Evolutionary conservation across 2,329 filamentous ascomycete genomes (phyloP), one percentile per base, ranked within the genome.

Genomic region (Graphilbum ipis-grandicollis): DNA sequence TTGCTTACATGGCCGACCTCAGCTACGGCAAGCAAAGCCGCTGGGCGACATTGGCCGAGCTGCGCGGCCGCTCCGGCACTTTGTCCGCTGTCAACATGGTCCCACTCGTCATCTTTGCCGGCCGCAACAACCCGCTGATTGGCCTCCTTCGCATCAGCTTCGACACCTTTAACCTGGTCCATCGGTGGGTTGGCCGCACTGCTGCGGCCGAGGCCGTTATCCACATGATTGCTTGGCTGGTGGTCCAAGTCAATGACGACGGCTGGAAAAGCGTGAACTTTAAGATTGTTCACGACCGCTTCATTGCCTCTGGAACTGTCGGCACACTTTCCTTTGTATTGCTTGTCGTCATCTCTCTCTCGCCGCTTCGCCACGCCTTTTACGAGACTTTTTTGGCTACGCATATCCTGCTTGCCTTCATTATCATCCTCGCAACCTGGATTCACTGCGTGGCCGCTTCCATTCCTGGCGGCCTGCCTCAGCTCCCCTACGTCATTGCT

Each of bases 311-410:
- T 9, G 63, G 59, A 18, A 57, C 44, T 4, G 36, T 76, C 19
- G 76, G 67, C 33, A 68, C 62, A 2, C 53, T 70, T 34, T 66
- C 70, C 28, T 69, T 93, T 51, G 47, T 71, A 30, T 52, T 80
- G 32, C 63, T 96, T 33, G 50, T 80, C 37, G 49, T 93, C 36
- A 62, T 78, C 21, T 78, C 84, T 9, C 61, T 80, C 37, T 88
- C 84, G 3, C 79, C 85, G 0, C 52, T 98, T 36, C 77, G 90
- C 42, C 88, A 94, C 56, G 85, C 86, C 29, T 94, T 93, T 54
- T 98, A 98, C 60, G 90, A 98, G 60, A 92, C 84, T 1, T 98
- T 98, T 60, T 68, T 96, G 48, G 83, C 81, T 52, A 58, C 79
- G 22, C 90, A 96, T 58, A 85, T 93, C 47, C 55, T 81, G 28